A percentile compares a stretch with the other conserved stretches of the same genome.
Conservation (phyloP, 2,329 filamentous ascomycete species). For the Penicillium sp. region DNA sequence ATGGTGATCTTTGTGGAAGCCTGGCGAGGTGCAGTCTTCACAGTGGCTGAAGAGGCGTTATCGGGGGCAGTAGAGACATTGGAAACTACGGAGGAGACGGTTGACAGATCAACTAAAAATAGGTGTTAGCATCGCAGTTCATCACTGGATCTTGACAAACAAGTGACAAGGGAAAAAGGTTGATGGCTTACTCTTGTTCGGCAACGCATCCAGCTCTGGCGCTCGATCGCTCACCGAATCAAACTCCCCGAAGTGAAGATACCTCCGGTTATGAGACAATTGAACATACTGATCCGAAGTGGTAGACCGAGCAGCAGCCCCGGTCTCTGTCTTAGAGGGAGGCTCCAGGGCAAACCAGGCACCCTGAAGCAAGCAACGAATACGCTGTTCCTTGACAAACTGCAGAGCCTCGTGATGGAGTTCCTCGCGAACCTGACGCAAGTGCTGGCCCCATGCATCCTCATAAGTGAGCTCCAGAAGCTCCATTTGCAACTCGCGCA, state of each 20-base stretch:
- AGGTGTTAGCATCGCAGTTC: slow-evolving; percentile 13
- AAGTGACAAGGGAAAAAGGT: neutral
- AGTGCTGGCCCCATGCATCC: slow-evolving; percentile 89
- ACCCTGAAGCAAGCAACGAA: slow-evolving; percentile 85
- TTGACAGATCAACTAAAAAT: slow-evolving; percentile 73
- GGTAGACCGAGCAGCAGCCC: slow-evolving; percentile 49
- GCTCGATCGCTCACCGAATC: slow-evolving; percentile 66
- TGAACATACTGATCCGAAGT: slow-evolving; percentile 81
- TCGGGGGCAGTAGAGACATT: slow-evolving; percentile 77
- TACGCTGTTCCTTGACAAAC: slow-evolving; percentile 96
- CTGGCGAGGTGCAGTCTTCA: slow-evolving; percentile 50
- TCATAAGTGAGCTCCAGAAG: slow-evolving; percentile 89
- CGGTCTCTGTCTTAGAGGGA: slow-evolving; percentile 58
- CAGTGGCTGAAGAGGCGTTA: slow-evolving; percentile 54
- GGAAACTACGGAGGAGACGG: slow-evolving; percentile 90
- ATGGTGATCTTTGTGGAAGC: slow-evolving; percentile 86
- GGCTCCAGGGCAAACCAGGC: slow-evolving; percentile 77
- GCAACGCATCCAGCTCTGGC: slow-evolving; percentile 74
- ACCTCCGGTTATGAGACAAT: slow-evolving; percentile 88
- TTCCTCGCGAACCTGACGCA: slow-evolving; percentile 88
- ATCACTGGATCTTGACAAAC: neutral
- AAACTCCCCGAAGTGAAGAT: slow-evolving; percentile 89
- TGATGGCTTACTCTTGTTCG: slow-evolving; percentile 68
- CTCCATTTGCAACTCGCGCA: slow-evolving; percentile 92
- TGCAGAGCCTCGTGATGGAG: slow-evolving; percentile 88